A percentile compares a stretch with the other conserved stretches of the same genome.
Evolutionary conservation across 768 basidiomycete genomes (phyloP).

Genomic region (Amylocystis lapponica): DNA sequence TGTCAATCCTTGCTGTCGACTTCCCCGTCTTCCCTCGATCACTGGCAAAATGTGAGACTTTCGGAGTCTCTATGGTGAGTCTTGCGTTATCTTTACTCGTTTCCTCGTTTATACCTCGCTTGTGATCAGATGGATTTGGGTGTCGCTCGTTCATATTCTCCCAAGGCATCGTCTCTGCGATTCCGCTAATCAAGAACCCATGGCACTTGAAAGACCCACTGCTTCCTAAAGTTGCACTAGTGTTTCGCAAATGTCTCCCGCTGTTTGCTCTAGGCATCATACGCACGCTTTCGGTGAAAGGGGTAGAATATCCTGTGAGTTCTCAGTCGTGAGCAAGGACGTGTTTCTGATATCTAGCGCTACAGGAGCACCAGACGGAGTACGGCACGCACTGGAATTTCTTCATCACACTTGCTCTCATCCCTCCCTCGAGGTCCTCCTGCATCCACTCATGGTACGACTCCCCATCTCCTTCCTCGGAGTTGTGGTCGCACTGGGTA

Average conservation of each 20-base stretch:
- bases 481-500: constrained; percentile 53
- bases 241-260: constrained; percentile 57
- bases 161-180: constrained; percentile 87
- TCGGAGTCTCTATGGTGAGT: constrained; percentile 86
- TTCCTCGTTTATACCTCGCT: no score
- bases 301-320: constrained; percentile 86
- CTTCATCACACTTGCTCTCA: constrained; percentile 84
- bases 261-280: constrained; percentile 69
- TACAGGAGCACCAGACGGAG: constrained; percentile 89
- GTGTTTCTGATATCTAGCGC: neutral
- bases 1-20: constrained; percentile 93
- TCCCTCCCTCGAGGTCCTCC: constrained; percentile 63
- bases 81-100: neutral
- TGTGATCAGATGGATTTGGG: constrained; percentile 87
- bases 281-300: constrained; percentile 84
- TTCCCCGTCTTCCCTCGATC: constrained; percentile 87
- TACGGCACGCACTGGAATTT: constrained; percentile 99
- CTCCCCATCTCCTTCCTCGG: constrained; percentile 61
- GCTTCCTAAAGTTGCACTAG: constrained; percentile 42
- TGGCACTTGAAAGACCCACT: constrained; percentile 43
- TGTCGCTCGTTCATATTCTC: constrained; percentile 96
- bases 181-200: constrained; percentile 67
- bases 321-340: neutral
- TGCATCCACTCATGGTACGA: constrained; percentile 59
- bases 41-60: constrained; percentile 91